Evolutionary conservation across 148 eudicot species (phyloP).

Genomic region (Agrostemma githago): DNA sequence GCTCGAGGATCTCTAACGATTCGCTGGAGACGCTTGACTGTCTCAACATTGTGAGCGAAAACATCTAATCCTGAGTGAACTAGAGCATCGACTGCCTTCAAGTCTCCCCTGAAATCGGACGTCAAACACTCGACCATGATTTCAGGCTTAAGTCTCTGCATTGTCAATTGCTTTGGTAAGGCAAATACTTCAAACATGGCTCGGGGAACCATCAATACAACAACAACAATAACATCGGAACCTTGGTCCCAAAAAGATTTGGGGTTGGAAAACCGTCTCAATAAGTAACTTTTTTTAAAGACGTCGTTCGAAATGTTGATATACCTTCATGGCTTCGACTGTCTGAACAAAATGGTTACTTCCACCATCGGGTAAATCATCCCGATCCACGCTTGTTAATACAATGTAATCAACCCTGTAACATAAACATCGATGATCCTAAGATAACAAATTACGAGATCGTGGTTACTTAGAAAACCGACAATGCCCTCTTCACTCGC

Average conservation of each 20-base stretch:
- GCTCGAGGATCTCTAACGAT: conserved; percentile 96
- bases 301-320: neutral
- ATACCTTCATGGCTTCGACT: conserved; percentile 85
- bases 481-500: neutral
- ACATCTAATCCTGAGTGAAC: conserved; percentile 97
- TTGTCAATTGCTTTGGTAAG: conserved; percentile 17
- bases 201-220: no score
- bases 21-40: conserved; percentile 87
- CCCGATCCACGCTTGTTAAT: conserved; percentile 94
- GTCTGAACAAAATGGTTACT: conserved; percentile 94
- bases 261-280: neutral
- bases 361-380: conserved; percentile 94
- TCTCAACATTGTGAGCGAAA: conserved; percentile 91
- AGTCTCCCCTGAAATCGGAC: conserved; percentile 91
- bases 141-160: neutral
- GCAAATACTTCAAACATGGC: conserved; percentile 61
- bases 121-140: conserved; percentile 43
- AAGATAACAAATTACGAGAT: neutral
- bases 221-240: neutral
- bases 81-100: conserved; percentile 68
- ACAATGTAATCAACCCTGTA: conserved; percentile 94
- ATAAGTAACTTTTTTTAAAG: neutral
- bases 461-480: neutral
- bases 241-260: no score
- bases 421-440: neutral